Evolutionary conservation across 345 rosid species (phyloP), one percentile per base, ranked within the genome.

Genomic region (Salix udensis): DNA sequence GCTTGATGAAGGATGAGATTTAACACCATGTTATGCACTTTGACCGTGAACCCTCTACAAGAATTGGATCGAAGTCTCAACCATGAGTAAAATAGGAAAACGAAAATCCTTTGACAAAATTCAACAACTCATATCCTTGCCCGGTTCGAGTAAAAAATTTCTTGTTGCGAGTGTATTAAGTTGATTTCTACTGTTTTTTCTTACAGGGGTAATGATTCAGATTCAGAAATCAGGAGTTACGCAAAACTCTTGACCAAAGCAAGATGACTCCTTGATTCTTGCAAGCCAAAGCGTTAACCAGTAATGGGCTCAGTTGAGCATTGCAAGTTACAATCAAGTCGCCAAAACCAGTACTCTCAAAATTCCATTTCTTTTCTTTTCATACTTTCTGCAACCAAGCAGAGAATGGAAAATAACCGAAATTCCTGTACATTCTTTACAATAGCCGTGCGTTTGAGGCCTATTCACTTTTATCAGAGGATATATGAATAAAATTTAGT

Each of bases 351-450:
- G 23, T 16, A 19, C 58, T 18, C 23, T 52, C 31, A 26, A 62
- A 23, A 30, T 10, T 19, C 69, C 39, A 37, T 46, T 46, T 15
- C 40, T 28, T 50, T 24, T 42, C 19, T 12, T 69, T 44, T 26
- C 19, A 65, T 42, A 8, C 14, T 18, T 37, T 66, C 69, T 34
- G 69, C 69, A 28, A 28, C 6, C 21, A 31, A 11, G 14, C 62
- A 71, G 19, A 21, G 50, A 13, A 14, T 3, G 18, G 9, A 65
- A 30, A 15, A 5, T 15, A 12, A 72, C 48, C 23, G 4, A 34
- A 37, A 13, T 72, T 55, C 50, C 67, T 60, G 19, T 72, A 23
- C 46, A 16, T 24, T 71, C 76, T 73, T 73, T 62, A 42, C 42
- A n/a, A 55, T 55, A 55, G 26, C 62, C 62, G 62, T 23, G 62